phyloP scores from a whole-genome alignment of 768 basidiomycete genomes.

The Russula sp. region DNA sequence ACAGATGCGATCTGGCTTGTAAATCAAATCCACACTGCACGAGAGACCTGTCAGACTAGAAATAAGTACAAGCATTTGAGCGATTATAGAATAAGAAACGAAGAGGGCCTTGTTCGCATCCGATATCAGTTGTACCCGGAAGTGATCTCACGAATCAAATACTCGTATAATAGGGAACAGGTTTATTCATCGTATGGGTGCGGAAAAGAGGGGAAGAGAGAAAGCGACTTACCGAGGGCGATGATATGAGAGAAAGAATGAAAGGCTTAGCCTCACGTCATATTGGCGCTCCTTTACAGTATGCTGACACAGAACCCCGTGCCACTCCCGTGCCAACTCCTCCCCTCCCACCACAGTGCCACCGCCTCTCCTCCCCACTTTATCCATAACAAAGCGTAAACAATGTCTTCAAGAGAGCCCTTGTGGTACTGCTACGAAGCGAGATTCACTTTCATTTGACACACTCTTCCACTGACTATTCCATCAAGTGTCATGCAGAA shows the following conservation, averaged over 20 bases:
- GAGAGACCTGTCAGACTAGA: not conserved
- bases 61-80: not conserved
- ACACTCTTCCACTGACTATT: conserved; percentile 15
- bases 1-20: too few relatives aligned
- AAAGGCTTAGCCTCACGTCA: conserved; percentile 16
- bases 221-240: conserved; percentile 6
- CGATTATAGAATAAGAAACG: not conserved
- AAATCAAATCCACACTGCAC: not conserved
- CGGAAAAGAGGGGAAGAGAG: not conserved
- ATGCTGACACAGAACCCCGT: conserved; percentile 10
- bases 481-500: conserved; percentile 73
- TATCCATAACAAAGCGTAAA: conserved; percentile 13
- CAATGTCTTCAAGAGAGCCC: conserved; percentile 69
- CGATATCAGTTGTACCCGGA: conserved; percentile 14
- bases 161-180: conserved; percentile 60
- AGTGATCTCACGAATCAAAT: conserved; percentile 12
- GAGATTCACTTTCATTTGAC: conserved; percentile 21
- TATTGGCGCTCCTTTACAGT: not conserved
- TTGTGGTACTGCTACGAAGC: conserved; percentile 82
- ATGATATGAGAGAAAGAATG: not conserved
- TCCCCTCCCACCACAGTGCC: conserved; percentile 9
- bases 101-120: not conserved
- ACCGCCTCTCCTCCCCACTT: conserved; percentile 27
- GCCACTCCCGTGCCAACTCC: not conserved
- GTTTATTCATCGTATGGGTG: conserved; percentile 44